Conservation (phyloP, 208 protist species). For the Crithidia bombi region DNA sequence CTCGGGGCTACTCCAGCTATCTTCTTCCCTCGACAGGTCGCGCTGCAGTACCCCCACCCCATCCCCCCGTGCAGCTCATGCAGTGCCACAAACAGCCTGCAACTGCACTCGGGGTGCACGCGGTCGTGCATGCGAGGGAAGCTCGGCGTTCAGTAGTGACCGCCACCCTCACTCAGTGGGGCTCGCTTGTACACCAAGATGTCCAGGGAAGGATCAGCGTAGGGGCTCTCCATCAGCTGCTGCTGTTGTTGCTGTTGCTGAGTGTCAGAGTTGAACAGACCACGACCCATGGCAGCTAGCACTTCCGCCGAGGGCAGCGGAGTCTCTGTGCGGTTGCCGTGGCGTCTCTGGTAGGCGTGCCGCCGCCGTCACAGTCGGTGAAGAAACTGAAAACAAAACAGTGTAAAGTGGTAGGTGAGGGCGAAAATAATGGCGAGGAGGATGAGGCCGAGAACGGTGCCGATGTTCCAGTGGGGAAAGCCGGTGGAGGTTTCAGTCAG, state of each 20-base stretch:
- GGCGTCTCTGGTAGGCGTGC: not conserved
- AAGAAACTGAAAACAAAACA: not conserved
- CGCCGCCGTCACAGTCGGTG: not conserved
- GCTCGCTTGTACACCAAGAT: not conserved
- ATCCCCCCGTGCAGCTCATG: too few species aligned
- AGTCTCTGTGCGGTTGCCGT: not conserved
- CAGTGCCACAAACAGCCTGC: not conserved
- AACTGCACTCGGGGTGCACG: not conserved
- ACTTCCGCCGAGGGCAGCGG: not conserved
- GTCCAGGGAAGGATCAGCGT: not conserved
- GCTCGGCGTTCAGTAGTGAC: conserved; percentile 10
- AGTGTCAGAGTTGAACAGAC: not conserved
- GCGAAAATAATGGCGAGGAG: not conserved
- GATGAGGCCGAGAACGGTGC: not conserved
- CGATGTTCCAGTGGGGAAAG: not conserved
- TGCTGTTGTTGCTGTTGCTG: too few species aligned
- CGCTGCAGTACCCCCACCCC: not conserved
- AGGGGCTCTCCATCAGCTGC: not conserved
- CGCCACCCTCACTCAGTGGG: not conserved
- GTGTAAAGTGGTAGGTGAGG: conserved; percentile 4
- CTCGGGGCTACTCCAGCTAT: not conserved
- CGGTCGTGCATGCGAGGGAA: conserved; percentile 2
- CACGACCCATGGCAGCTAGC: not conserved
- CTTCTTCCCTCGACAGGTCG: not conserved
- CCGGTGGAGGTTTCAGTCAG: not conserved